phyloP scores from a whole-genome alignment of 2,329 filamentous ascomycete species.

The Diaporthe citri region DNA sequence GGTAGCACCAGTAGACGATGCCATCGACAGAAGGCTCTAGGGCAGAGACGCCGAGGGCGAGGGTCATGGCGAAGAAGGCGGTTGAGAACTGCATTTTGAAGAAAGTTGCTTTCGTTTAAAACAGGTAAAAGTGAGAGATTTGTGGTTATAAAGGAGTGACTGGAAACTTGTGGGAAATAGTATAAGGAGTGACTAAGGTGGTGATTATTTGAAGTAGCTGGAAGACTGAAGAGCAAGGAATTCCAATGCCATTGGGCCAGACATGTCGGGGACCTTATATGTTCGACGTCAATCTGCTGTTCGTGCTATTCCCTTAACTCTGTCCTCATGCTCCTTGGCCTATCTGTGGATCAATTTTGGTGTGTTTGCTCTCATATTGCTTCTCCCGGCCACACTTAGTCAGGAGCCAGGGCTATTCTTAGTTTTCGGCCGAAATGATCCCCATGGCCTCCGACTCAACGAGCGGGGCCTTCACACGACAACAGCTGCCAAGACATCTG shows the following conservation, averaged over 20 bases:
- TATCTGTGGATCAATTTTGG: neutral
- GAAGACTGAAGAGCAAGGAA: neutral
- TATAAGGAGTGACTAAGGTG: neutral
- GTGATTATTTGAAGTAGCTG: neutral
- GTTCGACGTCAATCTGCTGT: neutral
- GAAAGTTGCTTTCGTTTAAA: neutral
- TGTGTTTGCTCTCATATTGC: neutral
- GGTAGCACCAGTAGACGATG: constrained; percentile 10
- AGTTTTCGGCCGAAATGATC: constrained; percentile 16
- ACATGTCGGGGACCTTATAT: neutral
- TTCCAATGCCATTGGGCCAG: neutral
- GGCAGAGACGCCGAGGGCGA: neutral
- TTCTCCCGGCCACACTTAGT: neutral
- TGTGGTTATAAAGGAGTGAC: neutral
- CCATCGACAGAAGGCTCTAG: neutral
- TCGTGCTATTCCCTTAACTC: neutral
- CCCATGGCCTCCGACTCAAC: neutral
- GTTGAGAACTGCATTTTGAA: constrained; percentile 6
- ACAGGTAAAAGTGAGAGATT: neutral
- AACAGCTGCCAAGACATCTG: neutral
- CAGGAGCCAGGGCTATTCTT: neutral
- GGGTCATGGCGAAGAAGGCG: constrained; percentile 8
- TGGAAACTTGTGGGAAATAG: neutral
- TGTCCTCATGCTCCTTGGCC: neutral
- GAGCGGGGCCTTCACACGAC: neutral